Conservation (phyloP, 495 filamentous ascomycete species). For the Recurvomyces mirabilis region DNA sequence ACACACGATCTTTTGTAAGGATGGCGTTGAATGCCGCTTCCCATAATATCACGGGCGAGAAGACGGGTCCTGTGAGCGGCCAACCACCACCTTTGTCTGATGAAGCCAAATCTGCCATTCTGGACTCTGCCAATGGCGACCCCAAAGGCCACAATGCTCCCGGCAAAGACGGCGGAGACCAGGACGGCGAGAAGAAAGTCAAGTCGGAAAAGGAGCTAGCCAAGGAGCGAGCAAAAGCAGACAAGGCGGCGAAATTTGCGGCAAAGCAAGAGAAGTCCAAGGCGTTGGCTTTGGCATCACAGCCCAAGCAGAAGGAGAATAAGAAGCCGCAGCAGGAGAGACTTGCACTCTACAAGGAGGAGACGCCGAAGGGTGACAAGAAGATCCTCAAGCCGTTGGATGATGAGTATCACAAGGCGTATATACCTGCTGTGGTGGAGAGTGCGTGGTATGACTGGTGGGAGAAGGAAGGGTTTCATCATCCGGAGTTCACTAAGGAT, state of each 20-base stretch:
- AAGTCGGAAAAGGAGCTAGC: constrained; percentile 40
- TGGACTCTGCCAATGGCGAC: constrained; percentile 24
- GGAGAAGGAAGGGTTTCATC: constrained; percentile 57
- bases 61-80: constrained; percentile 14
- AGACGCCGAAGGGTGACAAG: constrained; percentile 32
- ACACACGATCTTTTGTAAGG: neutral
- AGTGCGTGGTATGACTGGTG: constrained; percentile 48
- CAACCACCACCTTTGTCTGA: constrained; percentile 10
- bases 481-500: constrained; percentile 55
- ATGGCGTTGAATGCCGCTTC: constrained; percentile 19
- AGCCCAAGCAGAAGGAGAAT: constrained; percentile 42
- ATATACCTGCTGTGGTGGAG: constrained; percentile 47
- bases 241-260: constrained; percentile 49
- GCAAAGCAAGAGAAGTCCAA: constrained; percentile 46
- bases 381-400: constrained; percentile 34
- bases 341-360: constrained; percentile 30
- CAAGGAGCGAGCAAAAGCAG: constrained; percentile 47
- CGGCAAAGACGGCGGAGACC: constrained; percentile 30
- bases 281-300: constrained; percentile 32
- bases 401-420: constrained; percentile 38
- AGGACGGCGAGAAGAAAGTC: constrained; percentile 28
- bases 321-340: constrained; percentile 33
- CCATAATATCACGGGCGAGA: constrained; percentile 16
- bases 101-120: constrained; percentile 22
- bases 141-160: constrained; percentile 29